These are phyloP conservation scores for Lumnitzera littorea DNA, from an alignment of 345 rosid genomes.

Conservation along the genomic window DNA sequence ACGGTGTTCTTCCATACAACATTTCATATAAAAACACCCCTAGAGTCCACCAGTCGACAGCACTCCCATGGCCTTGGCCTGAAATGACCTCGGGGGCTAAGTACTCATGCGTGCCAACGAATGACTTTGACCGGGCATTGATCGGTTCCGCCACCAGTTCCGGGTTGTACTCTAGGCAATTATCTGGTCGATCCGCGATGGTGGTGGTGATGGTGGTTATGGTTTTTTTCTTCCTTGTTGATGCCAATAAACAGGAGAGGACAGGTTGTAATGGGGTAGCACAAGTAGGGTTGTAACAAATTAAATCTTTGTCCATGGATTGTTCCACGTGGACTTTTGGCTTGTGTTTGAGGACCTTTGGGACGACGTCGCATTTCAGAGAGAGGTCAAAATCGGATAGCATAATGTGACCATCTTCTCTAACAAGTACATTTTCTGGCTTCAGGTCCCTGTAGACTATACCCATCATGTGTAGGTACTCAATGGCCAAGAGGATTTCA, in stretches of 20 bases:
- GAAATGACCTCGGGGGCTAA: constrained; percentile 94
- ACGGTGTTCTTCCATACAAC: constrained; percentile 81
- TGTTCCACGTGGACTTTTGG: constrained; percentile 7
- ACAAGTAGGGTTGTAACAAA: constrained; percentile 53
- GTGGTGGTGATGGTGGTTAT: constrained; percentile 20
- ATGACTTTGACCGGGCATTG: constrained; percentile 68
- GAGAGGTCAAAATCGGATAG: constrained; percentile 77
- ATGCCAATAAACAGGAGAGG: constrained; percentile 55
- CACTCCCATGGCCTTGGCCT: constrained; percentile 94
- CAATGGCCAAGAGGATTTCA: constrained; percentile 54
- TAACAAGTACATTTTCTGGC: constrained; percentile 62
- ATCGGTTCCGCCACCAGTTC: constrained; percentile 77
- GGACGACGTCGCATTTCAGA: constrained; percentile 84
- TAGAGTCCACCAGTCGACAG: constrained; percentile 96
- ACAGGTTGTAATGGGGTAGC: constrained; percentile 58
- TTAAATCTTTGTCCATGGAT: constrained; percentile 4
- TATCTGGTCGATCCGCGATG: constrained; percentile 7
- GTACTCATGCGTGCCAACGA: constrained; percentile 95
- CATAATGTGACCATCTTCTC: constrained; percentile 74
- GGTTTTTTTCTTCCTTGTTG: constrained; percentile 25
- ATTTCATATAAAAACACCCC: constrained; percentile 87
- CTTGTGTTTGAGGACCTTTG: constrained; percentile 39
- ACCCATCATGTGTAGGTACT: constrained; percentile 82
- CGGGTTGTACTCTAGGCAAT: constrained; percentile 12
- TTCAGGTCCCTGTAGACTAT: constrained; percentile 64